Base-by-base conservation (phyloP, 495 filamentous ascomycete genomes). In the Lasiosphaeria miniovina region DNA sequence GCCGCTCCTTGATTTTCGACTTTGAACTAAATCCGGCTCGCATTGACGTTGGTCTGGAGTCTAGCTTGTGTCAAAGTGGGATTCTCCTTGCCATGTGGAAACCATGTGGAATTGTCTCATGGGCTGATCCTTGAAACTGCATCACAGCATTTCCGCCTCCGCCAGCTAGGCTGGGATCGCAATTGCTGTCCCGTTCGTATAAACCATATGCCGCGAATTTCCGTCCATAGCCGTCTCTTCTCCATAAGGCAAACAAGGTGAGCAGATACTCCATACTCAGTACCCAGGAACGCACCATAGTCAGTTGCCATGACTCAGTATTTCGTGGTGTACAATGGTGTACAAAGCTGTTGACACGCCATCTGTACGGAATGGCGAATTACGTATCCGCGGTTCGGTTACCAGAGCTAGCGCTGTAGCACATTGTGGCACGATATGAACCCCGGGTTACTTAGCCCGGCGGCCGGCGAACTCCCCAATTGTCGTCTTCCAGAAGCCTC, bases 381-480 rank as follows among this genome's bases (percentile, higher is more conserved):
- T 24, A 24, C 24, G 24, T 24, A 24, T 24, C 24, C 24, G 24
- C 24, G 24, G 24, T 24, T 24, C 2, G 24, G 24, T 24, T 24
- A 24, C 24, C 24, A 24, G 24, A 24, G 24, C 24, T 24, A 24
- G 24, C 24, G 24, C 24, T 24, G 24, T 24, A 24, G 24, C 24
- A 24, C 24, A 24, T 24, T 24, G 24, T 24, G 24, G 24, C 24
- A 24, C 24, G 24, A 14, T n/a, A 46, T 46, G 43, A 46, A n/a
- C 43, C 55, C 41, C 35, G 24, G n/a, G 34, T 33, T 7, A 46
- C 24, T 36, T 15, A 52, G 34, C 6, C 12, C 43, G 6, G 43
- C 36, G n/a, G 49, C 68, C 69, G 75, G 57, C 73, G 72, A 5
- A 90, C 85, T 4, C 90, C 90, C 88, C 88, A 95, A 5, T 84